Conservation (phyloP, 371 early-diverging fungal genomes). For the Actinomortierella ambigua region DNA sequence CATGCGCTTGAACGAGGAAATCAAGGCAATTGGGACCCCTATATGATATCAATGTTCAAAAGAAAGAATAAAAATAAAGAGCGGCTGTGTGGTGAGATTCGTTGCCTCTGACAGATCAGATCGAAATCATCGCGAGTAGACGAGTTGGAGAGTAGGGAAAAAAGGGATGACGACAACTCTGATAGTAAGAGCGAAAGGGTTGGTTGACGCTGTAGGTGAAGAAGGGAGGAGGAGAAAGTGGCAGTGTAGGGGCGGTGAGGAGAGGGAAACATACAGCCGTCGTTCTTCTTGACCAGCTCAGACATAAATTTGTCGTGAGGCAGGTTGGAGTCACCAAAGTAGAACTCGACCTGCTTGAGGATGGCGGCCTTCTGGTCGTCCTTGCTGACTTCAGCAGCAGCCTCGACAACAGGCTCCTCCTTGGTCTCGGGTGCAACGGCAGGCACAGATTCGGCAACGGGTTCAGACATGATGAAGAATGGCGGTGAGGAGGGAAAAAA, state of each 20-base stretch:
- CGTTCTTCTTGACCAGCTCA: constrained; percentile 56
- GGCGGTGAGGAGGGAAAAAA: no score
- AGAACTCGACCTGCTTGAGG: constrained; percentile 77
- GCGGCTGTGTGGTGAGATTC: background rate
- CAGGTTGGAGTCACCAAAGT: constrained; percentile 80
- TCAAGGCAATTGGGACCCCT: constrained; percentile 60
- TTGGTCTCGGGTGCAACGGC: constrained; percentile 5
- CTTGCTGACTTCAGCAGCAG: constrained; percentile 2
- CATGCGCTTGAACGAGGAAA: constrained; percentile 76
- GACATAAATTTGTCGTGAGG: constrained; percentile 73
- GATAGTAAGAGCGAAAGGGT: no score
- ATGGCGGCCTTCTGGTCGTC: constrained; percentile 58
- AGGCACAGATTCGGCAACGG: constrained; percentile 3
- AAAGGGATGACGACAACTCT: no score
- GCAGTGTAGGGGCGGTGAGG: no score
- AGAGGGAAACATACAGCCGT: constrained; percentile 55
- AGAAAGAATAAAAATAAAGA: constrained; percentile 7
- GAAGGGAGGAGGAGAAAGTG: no score
- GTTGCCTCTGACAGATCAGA: background rate
- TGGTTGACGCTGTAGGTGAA: no score
- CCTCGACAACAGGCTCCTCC: background rate
- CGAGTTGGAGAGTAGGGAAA: no score
- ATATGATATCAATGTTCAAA: background rate
- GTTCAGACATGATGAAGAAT: no score
- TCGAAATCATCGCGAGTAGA: no score